A percentile compares a stretch with the other conserved stretches of the same genome.
phyloP scores from a whole-genome alignment of 495 filamentous ascomycete genomes.

The Tuber borchii region DNA sequence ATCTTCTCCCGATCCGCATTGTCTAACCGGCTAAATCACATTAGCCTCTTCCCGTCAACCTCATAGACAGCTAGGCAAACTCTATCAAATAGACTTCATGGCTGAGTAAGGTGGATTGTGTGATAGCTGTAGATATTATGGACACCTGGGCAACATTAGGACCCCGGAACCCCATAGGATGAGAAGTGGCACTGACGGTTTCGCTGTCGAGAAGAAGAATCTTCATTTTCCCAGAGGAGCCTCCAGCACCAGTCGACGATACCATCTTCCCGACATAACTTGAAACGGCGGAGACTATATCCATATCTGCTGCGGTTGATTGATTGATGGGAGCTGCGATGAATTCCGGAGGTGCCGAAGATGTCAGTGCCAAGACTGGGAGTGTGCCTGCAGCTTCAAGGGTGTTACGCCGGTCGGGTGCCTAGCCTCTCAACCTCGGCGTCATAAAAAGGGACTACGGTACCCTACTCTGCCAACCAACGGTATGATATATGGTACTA shows the following conservation, averaged over 20 bases:
- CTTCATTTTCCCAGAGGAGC: slow-evolving; percentile 95
- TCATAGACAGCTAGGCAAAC: slow-evolving; percentile 39
- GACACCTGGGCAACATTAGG: slow-evolving; percentile 53
- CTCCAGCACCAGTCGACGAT: slow-evolving; percentile 52
- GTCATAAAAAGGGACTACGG: neutral
- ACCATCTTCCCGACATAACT: slow-evolving; percentile 98
- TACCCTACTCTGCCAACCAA: neutral
- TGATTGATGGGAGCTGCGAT: slow-evolving; percentile 1
- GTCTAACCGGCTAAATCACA: slow-evolving; percentile 60
- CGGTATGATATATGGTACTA: neutral
- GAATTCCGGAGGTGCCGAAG: slow-evolving; percentile 18
- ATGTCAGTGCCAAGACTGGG: slow-evolving; percentile 27
- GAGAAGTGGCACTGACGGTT: slow-evolving; percentile 56
- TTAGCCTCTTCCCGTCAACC: neutral
- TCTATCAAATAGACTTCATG: slow-evolving; percentile 98
- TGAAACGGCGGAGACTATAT: slow-evolving; percentile 82
- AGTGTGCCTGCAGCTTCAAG: neutral
- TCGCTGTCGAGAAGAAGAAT: slow-evolving; percentile 90
- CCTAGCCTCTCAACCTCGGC: neutral
- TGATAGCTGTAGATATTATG: slow-evolving; percentile 88
- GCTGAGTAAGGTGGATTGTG: slow-evolving; percentile 89
- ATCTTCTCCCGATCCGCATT: slow-evolving; percentile 91
- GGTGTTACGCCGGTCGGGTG: neutral
- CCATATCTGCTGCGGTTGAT: slow-evolving; percentile 54
- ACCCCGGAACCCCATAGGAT: slow-evolving; percentile 22